These are phyloP conservation scores for Debaryomycetaceae sp. DNA, from an alignment of 1,139 yeast species.

Conservation along the genomic window DNA sequence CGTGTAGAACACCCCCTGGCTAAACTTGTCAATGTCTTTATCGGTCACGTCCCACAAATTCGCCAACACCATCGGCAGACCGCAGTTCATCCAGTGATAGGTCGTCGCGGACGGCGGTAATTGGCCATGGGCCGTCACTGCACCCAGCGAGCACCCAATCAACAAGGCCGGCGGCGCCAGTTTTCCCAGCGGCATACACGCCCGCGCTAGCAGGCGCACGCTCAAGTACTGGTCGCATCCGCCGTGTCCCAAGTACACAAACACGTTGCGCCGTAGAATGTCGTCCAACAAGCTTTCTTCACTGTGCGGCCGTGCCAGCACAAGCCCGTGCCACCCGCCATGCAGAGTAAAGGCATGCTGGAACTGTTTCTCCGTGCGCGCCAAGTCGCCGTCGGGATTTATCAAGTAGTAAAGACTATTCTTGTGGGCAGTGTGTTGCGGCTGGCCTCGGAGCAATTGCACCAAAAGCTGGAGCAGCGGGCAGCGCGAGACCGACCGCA, in stretches of 20 bases:
- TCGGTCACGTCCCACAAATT: constrained; percentile 97
- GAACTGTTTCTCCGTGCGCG: constrained; percentile 56
- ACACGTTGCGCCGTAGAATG: constrained; percentile 37
- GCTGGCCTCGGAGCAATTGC: constrained; percentile 21
- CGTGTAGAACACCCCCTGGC: constrained; percentile 42
- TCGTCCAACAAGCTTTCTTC: constrained; percentile 29
- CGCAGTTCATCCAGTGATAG: constrained; percentile 65
- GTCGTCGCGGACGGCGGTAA: constrained; percentile 72
- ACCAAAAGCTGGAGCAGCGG: constrained; percentile 52
- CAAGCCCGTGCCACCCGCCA: constrained; percentile 43
- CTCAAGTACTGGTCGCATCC: constrained; percentile 82
- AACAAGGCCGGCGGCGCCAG: constrained; percentile 60
- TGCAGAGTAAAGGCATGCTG: constrained; percentile 26
- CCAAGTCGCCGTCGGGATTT: constrained; percentile 75
- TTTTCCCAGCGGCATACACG: constrained; percentile 9
- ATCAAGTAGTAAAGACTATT: constrained; percentile 43
- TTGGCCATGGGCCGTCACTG: constrained; percentile 45
- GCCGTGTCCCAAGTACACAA: constrained; percentile 87
- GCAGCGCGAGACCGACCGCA: constrained; percentile 57
- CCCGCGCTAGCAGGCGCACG: constrained; percentile 16
- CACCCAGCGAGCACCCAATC: constrained; percentile 90
- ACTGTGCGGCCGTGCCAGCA: constrained; percentile 41
- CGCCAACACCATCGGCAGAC: constrained; percentile 73
- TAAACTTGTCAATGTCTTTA: constrained; percentile 80
- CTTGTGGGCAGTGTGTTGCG: constrained; percentile 1